phyloP scores from a whole-genome alignment of 2,329 filamentous ascomycete species.

The Monosporascus sp. region DNA sequence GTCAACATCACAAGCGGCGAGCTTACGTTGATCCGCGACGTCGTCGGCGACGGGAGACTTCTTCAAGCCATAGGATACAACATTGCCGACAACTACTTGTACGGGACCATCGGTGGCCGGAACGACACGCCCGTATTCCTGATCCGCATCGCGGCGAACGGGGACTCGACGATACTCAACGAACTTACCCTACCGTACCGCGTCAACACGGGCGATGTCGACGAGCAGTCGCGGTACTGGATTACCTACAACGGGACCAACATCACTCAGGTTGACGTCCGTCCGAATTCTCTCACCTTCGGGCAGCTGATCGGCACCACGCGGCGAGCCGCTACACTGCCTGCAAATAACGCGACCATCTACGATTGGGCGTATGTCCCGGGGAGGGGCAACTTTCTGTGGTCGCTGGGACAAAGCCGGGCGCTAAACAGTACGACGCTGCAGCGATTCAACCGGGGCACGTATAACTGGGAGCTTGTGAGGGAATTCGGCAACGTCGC shows the following conservation, averaged over 20 bases:
- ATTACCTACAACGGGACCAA: too few relatives aligned
- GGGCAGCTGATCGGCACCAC: not conserved
- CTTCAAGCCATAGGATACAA: slow-evolving; percentile 14
- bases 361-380: slow-evolving; percentile 16
- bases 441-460: slow-evolving; percentile 7
- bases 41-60: slow-evolving; percentile 1
- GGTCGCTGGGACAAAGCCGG: slow-evolving; percentile 8
- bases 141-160: slow-evolving; percentile 10
- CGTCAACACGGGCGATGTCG: slow-evolving; percentile 2
- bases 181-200: not conserved
- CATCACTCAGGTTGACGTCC: not conserved
- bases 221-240: slow-evolving; percentile 1
- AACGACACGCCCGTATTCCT: not conserved
- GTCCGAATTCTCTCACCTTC: not conserved
- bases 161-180: slow-evolving; percentile 1
- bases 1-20: slow-evolving; percentile 8
- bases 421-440: slow-evolving; percentile 3
- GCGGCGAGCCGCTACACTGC: too few relatives aligned
- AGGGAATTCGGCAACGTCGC: slow-evolving; percentile 9
- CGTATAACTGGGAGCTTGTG: slow-evolving; percentile 2
- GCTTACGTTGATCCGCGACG: not conserved
- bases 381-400: slow-evolving; percentile 9
- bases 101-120: slow-evolving; percentile 3
- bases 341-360: too few relatives aligned
- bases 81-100: slow-evolving; percentile 13